A percentile compares a stretch with the other conserved stretches of the same genome.
Conservation (phyloP, 176 grass and related monocot species). For the Oryza longistaminata region DNA sequence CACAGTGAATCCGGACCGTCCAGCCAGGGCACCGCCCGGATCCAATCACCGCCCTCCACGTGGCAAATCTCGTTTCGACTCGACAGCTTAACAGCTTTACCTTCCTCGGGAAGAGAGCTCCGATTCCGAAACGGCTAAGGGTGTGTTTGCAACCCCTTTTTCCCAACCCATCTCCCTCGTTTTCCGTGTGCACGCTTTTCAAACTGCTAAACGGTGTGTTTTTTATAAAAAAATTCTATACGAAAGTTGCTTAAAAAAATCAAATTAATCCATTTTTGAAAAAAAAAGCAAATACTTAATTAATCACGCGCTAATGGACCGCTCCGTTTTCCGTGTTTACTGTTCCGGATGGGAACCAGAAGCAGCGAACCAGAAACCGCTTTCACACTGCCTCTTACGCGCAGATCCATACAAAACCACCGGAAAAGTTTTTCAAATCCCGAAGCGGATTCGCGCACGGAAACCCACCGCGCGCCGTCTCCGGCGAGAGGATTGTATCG, state of each 20-base stretch:
- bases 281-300: too few species aligned
- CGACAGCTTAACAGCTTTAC: background rate
- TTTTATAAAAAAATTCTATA: too few species aligned
- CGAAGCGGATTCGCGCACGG: constrained; percentile 29
- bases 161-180: too few species aligned
- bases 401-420: constrained; percentile 37
- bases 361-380: too few species aligned
- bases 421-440: constrained; percentile 34
- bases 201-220: too few species aligned
- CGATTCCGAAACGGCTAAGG: constrained; percentile 24
- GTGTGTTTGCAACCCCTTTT: too few species aligned
- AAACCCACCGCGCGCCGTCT: background rate
- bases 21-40: background rate
- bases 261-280: too few species aligned
- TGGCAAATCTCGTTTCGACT: constrained; percentile 7
- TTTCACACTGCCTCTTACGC: background rate
- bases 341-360: too few species aligned
- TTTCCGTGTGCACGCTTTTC: too few species aligned
- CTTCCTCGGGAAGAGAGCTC: constrained; percentile 44
- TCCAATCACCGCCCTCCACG: background rate
- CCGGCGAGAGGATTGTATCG: background rate
- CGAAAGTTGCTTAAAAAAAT: too few species aligned
- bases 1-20: background rate
- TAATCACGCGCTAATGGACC: too few species aligned
- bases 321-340: too few species aligned